Base-by-base conservation (phyloP, 169 alveolate genomes). In the Plasmodium billcollinsi region DNA sequence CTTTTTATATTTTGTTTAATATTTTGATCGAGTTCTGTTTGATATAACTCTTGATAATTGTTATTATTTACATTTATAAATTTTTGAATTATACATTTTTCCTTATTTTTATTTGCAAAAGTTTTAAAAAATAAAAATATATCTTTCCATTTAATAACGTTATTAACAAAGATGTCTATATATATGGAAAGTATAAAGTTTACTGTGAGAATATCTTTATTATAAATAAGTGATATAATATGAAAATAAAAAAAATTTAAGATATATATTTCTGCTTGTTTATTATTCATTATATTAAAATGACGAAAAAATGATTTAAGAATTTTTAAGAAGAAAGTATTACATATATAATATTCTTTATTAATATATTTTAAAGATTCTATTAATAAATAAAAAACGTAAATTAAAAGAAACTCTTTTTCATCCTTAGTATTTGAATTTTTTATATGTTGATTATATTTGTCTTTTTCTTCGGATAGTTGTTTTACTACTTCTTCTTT, bases 41-140 rank as follows among this genome's bases (percentile, higher is more conserved):
- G 11, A 8, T 24, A 3, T 58, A 20, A 18, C 3, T 58, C 11
- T 58, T 58, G 24, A 58, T 2, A 18, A 18, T 12, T n/a, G 2
- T 1, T 18, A 58, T 2, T 18, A n/a, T 8, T n/a, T n/a, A 18
- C 2, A 67, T 75, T 75, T 21, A 65, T 0, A 14, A 9, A 26
- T 26, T 43, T 26, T 12, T 21, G 52, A 65, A 59, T 43, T 24
- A 74, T 52, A 2, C 26, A 54, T 45, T 29, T 49, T 59, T 78
- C 39, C 47, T 21, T 26, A 71, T 43, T 14, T 58, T 14, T 45
- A 18, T 33, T 63, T 20, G 24, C 15, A 7, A 50, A 78, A 39
- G 56, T 45, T 78, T 76, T 67, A 66, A 78, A 78, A 78, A 78
- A 78, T 50, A 78, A 54, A 47, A 78, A 78, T 8, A 78, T 18